Evolutionary conservation across 768 basidiomycete species (phyloP).

Genomic region (Thelephora ganbajun): DNA sequence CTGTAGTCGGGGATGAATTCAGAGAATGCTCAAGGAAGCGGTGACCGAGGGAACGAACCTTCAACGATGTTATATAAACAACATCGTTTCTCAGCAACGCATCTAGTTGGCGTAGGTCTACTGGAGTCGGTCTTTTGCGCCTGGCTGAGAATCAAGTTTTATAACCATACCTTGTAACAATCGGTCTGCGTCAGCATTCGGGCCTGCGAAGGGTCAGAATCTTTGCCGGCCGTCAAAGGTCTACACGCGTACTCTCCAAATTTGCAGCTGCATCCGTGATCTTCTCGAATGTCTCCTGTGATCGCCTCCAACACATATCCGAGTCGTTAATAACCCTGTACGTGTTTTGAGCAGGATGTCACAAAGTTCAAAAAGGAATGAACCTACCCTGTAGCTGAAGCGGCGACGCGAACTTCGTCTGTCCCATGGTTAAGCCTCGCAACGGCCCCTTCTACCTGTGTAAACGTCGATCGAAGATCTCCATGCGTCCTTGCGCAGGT

Average conservation of each 20-base stretch:
- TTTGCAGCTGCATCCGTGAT: slow-evolving; percentile 34
- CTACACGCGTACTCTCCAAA: slow-evolving; percentile 32
- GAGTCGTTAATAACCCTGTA: slow-evolving; percentile 49
- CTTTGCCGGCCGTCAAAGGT: background rate
- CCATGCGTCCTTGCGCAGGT: slow-evolving; percentile 58
- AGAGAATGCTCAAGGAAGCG: background rate
- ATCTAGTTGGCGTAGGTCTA: slow-evolving; percentile 56
- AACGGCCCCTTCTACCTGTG: slow-evolving; percentile 39
- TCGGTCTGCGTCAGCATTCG: slow-evolving; percentile 32
- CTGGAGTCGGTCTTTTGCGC: background rate
- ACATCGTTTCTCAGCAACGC: slow-evolving; percentile 47
- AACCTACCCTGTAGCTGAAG: slow-evolving; percentile 33
- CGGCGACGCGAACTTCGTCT: slow-evolving; percentile 38
- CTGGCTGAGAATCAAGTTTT: background rate
- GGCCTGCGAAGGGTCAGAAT: slow-evolving; percentile 17
- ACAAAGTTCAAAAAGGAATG: background rate
- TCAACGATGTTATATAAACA: slow-evolving; percentile 34
- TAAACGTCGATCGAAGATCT: slow-evolving; percentile 41
- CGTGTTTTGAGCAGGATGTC: background rate
- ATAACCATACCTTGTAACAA: slow-evolving; percentile 34
- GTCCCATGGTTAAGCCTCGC: slow-evolving; percentile 41
- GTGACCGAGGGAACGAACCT: slow-evolving; percentile 11
- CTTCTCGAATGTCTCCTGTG: slow-evolving; percentile 45
- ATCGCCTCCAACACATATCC: slow-evolving; percentile 35
- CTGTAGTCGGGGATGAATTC: slow-evolving; percentile 21